These are phyloP conservation scores for Pseudovirgaria hyperparasitica DNA, from an alignment of 2,329 filamentous ascomycete species.

Conservation along the genomic window DNA sequence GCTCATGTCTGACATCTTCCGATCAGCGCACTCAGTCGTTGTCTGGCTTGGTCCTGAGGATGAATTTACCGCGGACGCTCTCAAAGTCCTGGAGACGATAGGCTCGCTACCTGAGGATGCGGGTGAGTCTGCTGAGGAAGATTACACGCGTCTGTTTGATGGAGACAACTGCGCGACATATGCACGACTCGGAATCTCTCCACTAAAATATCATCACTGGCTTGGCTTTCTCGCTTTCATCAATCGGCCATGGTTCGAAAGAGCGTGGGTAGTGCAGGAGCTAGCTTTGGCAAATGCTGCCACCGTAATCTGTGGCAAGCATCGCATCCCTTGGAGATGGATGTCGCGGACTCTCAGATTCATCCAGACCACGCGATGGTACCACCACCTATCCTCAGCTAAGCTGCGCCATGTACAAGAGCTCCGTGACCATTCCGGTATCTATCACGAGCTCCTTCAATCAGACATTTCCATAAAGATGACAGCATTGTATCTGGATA, in stretches of 20 bases:
- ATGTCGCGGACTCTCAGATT: conserved; percentile 13
- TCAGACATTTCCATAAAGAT: conserved; percentile 11
- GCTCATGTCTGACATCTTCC: conserved; percentile 17
- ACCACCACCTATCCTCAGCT: conserved; percentile 15
- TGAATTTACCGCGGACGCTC: conserved; percentile 12
- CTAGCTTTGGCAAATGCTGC: conserved; percentile 13
- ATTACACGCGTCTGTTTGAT: too few species aligned
- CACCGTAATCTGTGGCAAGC: conserved; percentile 10
- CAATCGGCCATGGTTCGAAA: conserved; percentile 16
- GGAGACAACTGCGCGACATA: conserved; percentile 1
- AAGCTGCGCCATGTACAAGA: conserved; percentile 11
- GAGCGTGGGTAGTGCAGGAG: conserved; percentile 19
- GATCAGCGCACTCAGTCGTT: conserved; percentile 12
- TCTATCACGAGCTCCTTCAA: conserved; percentile 11
- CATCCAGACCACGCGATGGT: conserved; percentile 13
- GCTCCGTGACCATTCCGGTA: conserved; percentile 9
- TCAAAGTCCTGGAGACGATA: conserved; percentile 10
- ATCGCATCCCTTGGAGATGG: conserved; percentile 11
- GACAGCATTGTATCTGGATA: conserved; percentile 13
- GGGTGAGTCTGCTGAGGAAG: too few species aligned
- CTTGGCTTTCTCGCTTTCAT: conserved; percentile 16
- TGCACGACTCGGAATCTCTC: conserved; percentile 7
- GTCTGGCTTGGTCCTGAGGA: conserved; percentile 20
- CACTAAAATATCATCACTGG: conserved; percentile 14
- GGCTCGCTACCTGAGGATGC: conserved; percentile 9